phyloP scores from a whole-genome alignment of 805 yeast genomes.

The Barnettozyma wickerhamii region DNA sequence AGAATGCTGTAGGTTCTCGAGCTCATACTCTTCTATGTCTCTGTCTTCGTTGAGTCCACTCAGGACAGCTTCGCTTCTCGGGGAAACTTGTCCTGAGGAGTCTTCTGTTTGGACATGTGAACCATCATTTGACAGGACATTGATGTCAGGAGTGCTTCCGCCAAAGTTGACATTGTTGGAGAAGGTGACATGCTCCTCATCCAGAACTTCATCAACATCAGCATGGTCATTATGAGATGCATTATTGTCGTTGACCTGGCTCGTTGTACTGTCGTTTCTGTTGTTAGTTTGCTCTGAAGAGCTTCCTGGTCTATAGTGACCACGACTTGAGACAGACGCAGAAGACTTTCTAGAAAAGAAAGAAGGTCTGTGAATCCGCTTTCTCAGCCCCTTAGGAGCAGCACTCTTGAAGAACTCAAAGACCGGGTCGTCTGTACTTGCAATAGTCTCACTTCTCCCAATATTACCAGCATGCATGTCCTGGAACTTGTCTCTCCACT shows the following conservation, averaged over 20 bases:
- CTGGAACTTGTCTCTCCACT: slow-evolving; percentile 49
- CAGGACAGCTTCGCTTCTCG: background rate
- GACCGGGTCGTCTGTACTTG: slow-evolving; percentile 23
- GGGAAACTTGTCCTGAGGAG: background rate
- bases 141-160: background rate
- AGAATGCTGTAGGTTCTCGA: too few species aligned
- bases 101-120: background rate
- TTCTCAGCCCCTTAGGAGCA: slow-evolving; percentile 23
- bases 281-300: background rate
- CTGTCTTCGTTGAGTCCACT: background rate
- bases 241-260: background rate
- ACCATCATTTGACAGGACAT: background rate
- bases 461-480: slow-evolving; percentile 20
- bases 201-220: background rate
- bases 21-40: background rate
- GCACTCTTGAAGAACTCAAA: slow-evolving; percentile 26
- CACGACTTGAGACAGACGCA: background rate
- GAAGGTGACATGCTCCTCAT: background rate
- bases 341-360: slow-evolving; percentile 12
- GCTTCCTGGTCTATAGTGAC: slow-evolving; percentile 2
- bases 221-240: background rate
- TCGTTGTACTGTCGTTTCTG: too few species aligned
- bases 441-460: slow-evolving; percentile 20
- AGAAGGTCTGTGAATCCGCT: slow-evolving; percentile 22
- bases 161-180: background rate